Conservation (phyloP, 2,329 filamentous ascomycete species). For the Tothia fuscella region DNA sequence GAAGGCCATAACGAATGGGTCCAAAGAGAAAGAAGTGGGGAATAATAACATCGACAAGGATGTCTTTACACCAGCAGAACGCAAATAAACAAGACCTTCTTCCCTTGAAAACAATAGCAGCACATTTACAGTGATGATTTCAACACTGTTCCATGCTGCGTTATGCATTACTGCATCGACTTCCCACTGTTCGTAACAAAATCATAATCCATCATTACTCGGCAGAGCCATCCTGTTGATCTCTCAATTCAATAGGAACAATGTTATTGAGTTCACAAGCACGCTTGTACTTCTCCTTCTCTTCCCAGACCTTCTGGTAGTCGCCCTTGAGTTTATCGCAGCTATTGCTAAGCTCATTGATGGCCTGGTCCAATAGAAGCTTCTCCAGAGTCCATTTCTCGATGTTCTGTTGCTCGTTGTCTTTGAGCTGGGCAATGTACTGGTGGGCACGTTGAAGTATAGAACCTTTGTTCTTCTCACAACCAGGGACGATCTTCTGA, state of each 20-base stretch:
- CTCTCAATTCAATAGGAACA: constrained; percentile 28
- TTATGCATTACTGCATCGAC: too few relatives aligned
- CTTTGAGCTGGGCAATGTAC: constrained; percentile 88
- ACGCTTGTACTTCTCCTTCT: constrained; percentile 65
- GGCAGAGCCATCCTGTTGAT: too few relatives aligned
- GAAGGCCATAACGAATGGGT: too few relatives aligned
- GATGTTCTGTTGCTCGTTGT: constrained; percentile 87
- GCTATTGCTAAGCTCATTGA: constrained; percentile 72
- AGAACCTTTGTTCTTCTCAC: constrained; percentile 97
- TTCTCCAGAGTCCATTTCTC: constrained; percentile 93
- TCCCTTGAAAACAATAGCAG: too few relatives aligned
- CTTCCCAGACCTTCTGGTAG: constrained; percentile 64
- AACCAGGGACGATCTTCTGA: constrained; percentile 92
- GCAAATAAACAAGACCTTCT: too few relatives aligned
- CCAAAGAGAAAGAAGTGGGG: too few relatives aligned
- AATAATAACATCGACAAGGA: too few relatives aligned
- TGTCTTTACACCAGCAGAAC: too few relatives aligned
- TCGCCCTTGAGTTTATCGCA: constrained; percentile 80
- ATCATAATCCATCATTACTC: too few relatives aligned
- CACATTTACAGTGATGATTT: too few relatives aligned
- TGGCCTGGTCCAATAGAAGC: constrained; percentile 76
- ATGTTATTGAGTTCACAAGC: constrained; percentile 29
- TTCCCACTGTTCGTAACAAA: too few relatives aligned
- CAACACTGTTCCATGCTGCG: too few relatives aligned
- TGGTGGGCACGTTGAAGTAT: constrained; percentile 87